Conservation (phyloP, 257 asterid species). For the Ehretia macrophylla region DNA sequence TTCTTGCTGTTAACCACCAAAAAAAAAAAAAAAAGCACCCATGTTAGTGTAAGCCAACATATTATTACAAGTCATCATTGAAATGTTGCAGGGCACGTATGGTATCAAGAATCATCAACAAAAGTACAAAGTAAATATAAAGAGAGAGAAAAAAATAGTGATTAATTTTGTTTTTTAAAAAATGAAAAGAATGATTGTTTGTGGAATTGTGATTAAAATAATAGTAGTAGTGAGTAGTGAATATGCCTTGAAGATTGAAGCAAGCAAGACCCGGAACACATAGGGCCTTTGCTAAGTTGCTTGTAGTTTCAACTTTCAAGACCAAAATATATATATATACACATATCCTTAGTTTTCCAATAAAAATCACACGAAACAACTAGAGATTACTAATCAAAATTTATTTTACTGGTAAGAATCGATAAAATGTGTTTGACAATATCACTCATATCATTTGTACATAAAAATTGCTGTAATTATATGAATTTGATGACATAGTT, state of each 20-base stretch:
- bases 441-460: too few relatives aligned
- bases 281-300: neutral
- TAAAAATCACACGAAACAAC: too few relatives aligned
- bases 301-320: neutral
- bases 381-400: too few relatives aligned
- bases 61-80: neutral
- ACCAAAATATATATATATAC: too few relatives aligned
- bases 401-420: too few relatives aligned
- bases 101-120: neutral
- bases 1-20: slow-evolving; percentile 64
- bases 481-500: too few relatives aligned
- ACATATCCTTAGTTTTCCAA: too few relatives aligned
- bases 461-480: too few relatives aligned
- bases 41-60: neutral
- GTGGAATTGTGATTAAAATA: too few relatives aligned
- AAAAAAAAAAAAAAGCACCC: neutral
- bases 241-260: slow-evolving; percentile 4
- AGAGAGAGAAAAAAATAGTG: neutral
- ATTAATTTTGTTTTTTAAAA: neutral
- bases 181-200: slow-evolving; percentile 18
- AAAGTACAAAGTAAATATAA: neutral
- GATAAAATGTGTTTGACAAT: too few relatives aligned
- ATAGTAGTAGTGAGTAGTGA: neutral
- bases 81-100: slow-evolving; percentile 1
- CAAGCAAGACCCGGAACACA: slow-evolving; percentile 24